Percentiles rank a stretch among this genome's conserved stretches.
Evolutionary conservation across 345 rosid species (phyloP).

Genomic region (Psidium friedrichsthalianum): DNA sequence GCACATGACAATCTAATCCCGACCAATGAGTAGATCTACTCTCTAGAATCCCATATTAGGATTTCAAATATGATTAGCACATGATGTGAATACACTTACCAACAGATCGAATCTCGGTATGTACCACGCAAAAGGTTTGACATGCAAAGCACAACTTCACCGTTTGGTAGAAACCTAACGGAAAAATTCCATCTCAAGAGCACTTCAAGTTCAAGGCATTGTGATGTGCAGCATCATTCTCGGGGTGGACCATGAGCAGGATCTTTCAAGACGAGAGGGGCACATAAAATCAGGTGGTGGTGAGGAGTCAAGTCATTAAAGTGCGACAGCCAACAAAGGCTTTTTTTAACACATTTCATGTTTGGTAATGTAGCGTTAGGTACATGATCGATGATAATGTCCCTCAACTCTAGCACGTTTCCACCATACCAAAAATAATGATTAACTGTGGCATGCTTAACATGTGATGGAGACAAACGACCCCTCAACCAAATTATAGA

Average conservation of each 20-base stretch:
- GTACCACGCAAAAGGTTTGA: neutral
- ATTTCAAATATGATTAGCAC: neutral
- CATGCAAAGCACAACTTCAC: neutral
- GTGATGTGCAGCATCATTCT: neutral
- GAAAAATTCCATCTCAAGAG: neutral
- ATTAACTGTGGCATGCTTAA: neutral
- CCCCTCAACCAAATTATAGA: neutral
- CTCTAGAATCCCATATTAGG: neutral
- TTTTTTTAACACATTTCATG: neutral
- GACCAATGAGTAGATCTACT: neutral
- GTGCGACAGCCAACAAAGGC: neutral
- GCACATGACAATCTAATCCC: neutral
- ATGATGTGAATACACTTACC: neutral
- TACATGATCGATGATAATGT: neutral
- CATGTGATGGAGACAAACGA: neutral
- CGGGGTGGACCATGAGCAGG: neutral
- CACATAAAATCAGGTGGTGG: neutral
- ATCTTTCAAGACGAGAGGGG: neutral
- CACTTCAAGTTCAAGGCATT: neutral
- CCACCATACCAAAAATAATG: neutral
- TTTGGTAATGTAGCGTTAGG: neutral
- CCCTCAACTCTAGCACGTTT: neutral
- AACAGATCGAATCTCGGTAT: neutral
- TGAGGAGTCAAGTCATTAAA: neutral
- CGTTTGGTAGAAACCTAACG: neutral